Base-by-base conservation (phyloP, 1,284 basidiomycete species). In the Cerrena zonata region DNA sequence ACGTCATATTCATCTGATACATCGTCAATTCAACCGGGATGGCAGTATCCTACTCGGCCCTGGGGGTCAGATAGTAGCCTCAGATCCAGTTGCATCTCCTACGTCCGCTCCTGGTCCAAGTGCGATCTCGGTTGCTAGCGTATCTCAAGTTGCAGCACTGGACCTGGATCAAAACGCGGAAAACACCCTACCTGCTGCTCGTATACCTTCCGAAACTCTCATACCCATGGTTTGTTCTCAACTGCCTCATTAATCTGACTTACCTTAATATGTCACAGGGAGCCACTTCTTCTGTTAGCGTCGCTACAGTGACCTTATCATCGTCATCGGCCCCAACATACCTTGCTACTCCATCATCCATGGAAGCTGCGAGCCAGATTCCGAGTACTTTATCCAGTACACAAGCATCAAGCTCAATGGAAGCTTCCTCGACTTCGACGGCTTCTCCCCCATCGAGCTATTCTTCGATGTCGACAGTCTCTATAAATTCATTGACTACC, bases 11-110 rank as follows among this genome's bases (percentile, higher is more conserved):
- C n/a, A n/a, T n/a, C n/a, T n/a, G n/a, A n/a, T n/a, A n/a, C n/a
- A n/a, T n/a, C n/a, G n/a, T n/a, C n/a, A n/a, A n/a, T n/a, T n/a
- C n/a, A n/a, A n/a, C n/a, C n/a, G n/a, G n/a, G 47, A 49, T 19
- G 47, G 47, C 24, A 45, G 48, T 15, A 43, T 56, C 22, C 37
- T 52, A 2, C 41, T 56, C 18, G 55, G 55, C 44, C 55, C 55
- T 42, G 52, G 52, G 21, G 55, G 55, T 38, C 49, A 54, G 26
- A 45, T 56, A 2, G 42, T 54, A 15, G 55, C 46, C 10, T 51
- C 48, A 12, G 48, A 34, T 26, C 50, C 47, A 15, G 45, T 25
- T 22, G 21, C 15, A 21, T n/a, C 41, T 18, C 52, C 52, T 21
- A 38, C 24, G 7, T 23, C 47, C 11, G 38, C 47, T 18, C 15